These are phyloP conservation scores for Plectosphaerella cucumerina DNA, from an alignment of 2,329 filamentous ascomycete species.

Conservation along the genomic window DNA sequence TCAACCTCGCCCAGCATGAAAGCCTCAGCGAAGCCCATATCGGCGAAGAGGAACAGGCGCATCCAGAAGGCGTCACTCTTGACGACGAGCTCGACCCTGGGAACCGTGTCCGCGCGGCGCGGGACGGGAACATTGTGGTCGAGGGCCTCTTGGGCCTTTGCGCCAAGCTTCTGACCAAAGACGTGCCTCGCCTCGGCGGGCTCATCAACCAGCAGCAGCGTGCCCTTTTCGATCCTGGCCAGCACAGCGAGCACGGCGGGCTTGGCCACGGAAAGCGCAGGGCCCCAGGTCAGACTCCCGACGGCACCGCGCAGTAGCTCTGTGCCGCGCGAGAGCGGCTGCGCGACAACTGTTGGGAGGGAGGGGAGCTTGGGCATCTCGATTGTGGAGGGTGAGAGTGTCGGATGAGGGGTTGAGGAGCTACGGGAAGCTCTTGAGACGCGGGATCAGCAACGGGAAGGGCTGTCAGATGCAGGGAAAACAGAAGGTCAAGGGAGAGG, in stretches of 20 bases:
- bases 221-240: constrained; percentile 42
- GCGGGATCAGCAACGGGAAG: background rate
- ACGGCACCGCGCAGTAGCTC: constrained; percentile 37
- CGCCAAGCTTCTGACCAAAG: constrained; percentile 41
- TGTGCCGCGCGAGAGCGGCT: constrained; percentile 32
- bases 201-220: constrained; percentile 43
- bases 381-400: background rate
- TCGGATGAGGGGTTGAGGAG: background rate
- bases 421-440: background rate
- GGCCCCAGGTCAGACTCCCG: constrained; percentile 42
- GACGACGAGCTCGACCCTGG: constrained; percentile 52
- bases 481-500: background rate
- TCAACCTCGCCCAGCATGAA: constrained; percentile 71
- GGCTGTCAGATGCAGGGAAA: background rate
- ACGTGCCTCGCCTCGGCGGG: constrained; percentile 33
- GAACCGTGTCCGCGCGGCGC: constrained; percentile 27
- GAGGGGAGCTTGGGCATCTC: constrained; percentile 21
- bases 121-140: constrained; percentile 22
- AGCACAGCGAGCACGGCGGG: constrained; percentile 40
- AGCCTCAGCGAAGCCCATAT: constrained; percentile 71
- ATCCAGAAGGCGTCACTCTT: constrained; percentile 68
- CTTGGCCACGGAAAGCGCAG: constrained; percentile 41
- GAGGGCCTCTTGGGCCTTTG: constrained; percentile 30
- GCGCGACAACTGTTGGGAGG: constrained; percentile 30
- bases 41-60: constrained; percentile 62